A percentile compares a stretch with the other conserved stretches of the same genome.
These are phyloP conservation scores for Fusarium mangiferae DNA, from an alignment of 2,329 filamentous ascomycete species.

Conservation along the genomic window DNA sequence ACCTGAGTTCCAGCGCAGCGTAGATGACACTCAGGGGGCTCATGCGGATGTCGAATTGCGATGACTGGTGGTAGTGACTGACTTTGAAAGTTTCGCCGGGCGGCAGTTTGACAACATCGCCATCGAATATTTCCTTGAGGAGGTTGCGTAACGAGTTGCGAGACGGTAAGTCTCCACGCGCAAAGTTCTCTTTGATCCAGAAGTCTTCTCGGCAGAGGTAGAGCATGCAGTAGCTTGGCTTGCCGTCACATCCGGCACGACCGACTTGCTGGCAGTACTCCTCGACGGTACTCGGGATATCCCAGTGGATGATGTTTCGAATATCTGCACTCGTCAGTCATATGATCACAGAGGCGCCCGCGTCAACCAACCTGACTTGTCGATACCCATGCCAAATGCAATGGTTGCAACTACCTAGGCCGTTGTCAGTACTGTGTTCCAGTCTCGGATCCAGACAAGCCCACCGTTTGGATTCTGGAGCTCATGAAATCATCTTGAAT, in stretches of 20 bases:
- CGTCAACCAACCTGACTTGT: conserved; percentile 54
- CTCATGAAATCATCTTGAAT: conserved; percentile 65
- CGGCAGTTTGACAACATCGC: conserved; percentile 33
- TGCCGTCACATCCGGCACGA: conserved; percentile 64
- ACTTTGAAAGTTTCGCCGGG: conserved; percentile 48
- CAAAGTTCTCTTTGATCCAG: conserved; percentile 68
- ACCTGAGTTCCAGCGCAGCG: conserved; percentile 69
- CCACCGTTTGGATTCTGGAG: conserved; percentile 51
- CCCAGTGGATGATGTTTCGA: conserved; percentile 64
- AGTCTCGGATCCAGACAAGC: background rate
- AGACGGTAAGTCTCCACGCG: conserved; percentile 68
- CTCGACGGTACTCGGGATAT: conserved; percentile 62
- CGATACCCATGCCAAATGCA: conserved; percentile 70
- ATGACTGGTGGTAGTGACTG: conserved; percentile 57
- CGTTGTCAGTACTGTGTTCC: background rate
- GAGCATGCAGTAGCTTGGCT: conserved; percentile 65
- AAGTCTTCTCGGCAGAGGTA: conserved; percentile 68
- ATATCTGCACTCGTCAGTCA: conserved; percentile 52
- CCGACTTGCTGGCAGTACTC: conserved; percentile 69
- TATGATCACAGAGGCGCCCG: fast-evolving
- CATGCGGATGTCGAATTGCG: conserved; percentile 63
- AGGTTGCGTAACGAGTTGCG: conserved; percentile 58
- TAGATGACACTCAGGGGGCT: conserved; percentile 64
- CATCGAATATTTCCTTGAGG: conserved; percentile 62
- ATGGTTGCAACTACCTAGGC: conserved; percentile 58